A percentile compares a stretch with the other conserved stretches of the same genome.
Conservation (phyloP, 768 basidiomycete species). For the Podaxis rugospora region DNA sequence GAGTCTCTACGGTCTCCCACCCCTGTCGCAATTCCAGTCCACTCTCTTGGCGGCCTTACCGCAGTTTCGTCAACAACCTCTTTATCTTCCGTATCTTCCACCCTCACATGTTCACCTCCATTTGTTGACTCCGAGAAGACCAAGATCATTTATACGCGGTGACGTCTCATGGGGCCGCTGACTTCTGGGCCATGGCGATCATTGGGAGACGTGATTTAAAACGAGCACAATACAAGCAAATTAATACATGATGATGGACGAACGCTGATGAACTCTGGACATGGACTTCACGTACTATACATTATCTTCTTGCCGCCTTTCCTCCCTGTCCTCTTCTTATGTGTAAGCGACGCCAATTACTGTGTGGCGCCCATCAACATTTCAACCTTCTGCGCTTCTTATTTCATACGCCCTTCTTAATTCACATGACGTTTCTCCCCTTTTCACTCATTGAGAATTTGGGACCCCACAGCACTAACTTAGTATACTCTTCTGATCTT, state of each 20-base stretch:
- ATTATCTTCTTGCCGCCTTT: neutral
- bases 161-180: neutral
- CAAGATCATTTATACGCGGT: constrained; percentile 10
- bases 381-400: neutral
- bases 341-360: neutral
- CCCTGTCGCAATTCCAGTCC: constrained; percentile 12
- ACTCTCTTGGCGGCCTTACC: constrained; percentile 18
- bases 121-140: constrained; percentile 21
- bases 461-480: neutral
- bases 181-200: neutral
- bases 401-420: neutral
- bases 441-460: neutral
- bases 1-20: constrained; percentile 17
- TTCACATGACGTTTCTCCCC: neutral
- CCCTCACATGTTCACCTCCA: constrained; percentile 18
- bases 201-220: neutral
- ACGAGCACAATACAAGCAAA: neutral
- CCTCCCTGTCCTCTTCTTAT: neutral
- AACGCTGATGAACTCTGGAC: neutral
- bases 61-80: constrained; percentile 29
- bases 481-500: neutral
- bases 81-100: constrained; percentile 23
- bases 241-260: neutral
- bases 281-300: neutral
- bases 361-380: neutral